These are phyloP conservation scores for Pterocarpus santalinus DNA, from an alignment of 306 rosid species.

Conservation along the genomic window DNA sequence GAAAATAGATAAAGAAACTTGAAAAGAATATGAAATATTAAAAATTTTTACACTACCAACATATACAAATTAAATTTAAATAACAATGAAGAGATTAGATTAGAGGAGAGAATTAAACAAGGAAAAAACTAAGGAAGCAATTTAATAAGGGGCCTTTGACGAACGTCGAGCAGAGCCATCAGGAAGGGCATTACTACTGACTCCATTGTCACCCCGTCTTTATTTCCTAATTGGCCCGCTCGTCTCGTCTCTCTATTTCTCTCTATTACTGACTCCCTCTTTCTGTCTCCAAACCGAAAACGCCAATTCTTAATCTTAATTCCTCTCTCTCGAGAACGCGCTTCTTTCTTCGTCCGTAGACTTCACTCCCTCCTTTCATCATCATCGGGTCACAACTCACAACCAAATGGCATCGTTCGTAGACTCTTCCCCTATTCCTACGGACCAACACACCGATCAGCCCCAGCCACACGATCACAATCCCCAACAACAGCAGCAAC, in stretches of 20 bases:
- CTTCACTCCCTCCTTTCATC: neutral
- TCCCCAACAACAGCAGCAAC: slow-evolving; percentile 27
- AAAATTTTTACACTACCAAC: too few species aligned
- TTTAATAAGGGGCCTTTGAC: neutral
- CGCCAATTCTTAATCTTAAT: neutral
- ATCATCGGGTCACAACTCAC: neutral
- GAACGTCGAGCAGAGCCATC: neutral
- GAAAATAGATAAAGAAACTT: too few species aligned
- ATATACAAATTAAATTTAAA: too few species aligned
- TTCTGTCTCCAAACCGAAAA: neutral
- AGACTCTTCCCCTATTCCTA: neutral
- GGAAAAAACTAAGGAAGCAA: too few species aligned
- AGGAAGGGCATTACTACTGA: neutral
- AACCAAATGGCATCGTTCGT: slow-evolving; percentile 38
- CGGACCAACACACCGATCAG: slow-evolving; percentile 7
- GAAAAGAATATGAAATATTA: too few species aligned
- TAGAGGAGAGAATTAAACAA: too few species aligned
- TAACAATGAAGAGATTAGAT: too few species aligned
- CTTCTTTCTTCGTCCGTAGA: neutral
- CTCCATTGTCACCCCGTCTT: neutral
- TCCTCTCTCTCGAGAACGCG: too few species aligned
- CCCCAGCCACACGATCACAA: neutral
- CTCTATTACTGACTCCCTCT: neutral
- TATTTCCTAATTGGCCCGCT: neutral
- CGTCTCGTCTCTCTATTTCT: neutral